Conservation (phyloP, 345 rosid genomes). For the Hibiscus syriacus region DNA sequence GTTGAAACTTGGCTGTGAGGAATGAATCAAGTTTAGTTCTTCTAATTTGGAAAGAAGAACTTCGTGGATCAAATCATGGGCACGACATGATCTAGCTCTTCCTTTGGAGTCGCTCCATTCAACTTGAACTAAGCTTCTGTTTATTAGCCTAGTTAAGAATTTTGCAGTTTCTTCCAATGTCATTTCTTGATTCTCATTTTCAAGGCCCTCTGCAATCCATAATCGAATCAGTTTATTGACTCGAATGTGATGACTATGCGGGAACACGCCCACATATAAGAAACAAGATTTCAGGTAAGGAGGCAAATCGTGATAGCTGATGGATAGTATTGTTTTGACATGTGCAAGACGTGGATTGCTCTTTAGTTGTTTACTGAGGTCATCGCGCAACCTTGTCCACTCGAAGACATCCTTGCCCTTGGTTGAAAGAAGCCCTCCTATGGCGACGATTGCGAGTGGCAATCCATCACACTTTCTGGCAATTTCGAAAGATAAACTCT, state of each 20-base stretch:
- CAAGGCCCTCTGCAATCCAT: neutral
- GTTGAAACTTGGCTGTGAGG: neutral
- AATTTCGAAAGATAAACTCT: neutral
- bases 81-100: neutral
- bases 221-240: neutral
- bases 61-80: neutral
- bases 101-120: neutral
- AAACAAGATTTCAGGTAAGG: neutral
- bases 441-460: neutral
- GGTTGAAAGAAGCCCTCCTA: neutral
- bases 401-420: neutral
- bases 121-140: conserved; percentile 3
- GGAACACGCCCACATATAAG: neutral
- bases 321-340: neutral
- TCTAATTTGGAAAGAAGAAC: neutral
- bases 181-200: neutral
- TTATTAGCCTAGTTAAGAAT: neutral
- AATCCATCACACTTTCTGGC: neutral
- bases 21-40: neutral
- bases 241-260: neutral
- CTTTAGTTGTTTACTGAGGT: neutral
- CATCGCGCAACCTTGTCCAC: neutral
- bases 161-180: neutral
- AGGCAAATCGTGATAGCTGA: neutral
- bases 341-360: neutral